These are phyloP conservation scores for Triticum monococcum DNA, from an alignment of 176 grass and related monocot genomes.

Conservation along the genomic window DNA sequence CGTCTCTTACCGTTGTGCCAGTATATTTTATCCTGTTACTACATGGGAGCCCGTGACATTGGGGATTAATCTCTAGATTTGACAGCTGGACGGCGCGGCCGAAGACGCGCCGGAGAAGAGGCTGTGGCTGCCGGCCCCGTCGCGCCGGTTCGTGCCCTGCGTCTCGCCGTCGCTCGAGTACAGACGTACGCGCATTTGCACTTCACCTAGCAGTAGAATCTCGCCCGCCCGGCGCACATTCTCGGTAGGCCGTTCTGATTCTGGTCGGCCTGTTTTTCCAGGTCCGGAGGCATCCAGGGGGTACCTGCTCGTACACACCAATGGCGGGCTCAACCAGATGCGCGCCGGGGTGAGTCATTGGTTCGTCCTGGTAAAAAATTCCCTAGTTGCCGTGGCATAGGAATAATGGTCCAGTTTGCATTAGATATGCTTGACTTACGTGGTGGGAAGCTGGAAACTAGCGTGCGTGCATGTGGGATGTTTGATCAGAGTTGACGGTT, in stretches of 20 bases:
- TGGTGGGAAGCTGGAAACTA: not conserved
- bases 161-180: slow-evolving; percentile 40
- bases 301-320: slow-evolving; percentile 80
- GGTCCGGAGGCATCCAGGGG: slow-evolving; percentile 59
- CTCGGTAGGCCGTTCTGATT: not conserved
- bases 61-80: slow-evolving; percentile 62
- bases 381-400: slow-evolving; percentile 8
- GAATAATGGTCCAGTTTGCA: slow-evolving; percentile 28
- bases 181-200: slow-evolving; percentile 36
- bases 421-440: slow-evolving; percentile 27
- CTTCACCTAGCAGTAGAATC: not conserved
- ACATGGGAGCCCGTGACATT: slow-evolving; percentile 26
- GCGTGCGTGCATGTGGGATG: slow-evolving; percentile 34
- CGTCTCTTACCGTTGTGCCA: not conserved
- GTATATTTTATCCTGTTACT: not conserved
- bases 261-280: slow-evolving; percentile 26
- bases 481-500: slow-evolving; percentile 24
- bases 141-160: slow-evolving; percentile 65
- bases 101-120: slow-evolving; percentile 28
- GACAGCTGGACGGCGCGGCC: slow-evolving; percentile 56
- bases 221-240: not conserved
- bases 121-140: slow-evolving; percentile 63
- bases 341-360: slow-evolving; percentile 71
- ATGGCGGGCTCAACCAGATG: slow-evolving; percentile 99
- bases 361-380: not conserved